phyloP scores from a whole-genome alignment of 805 yeast species.

The Yarrowia sp. region DNA sequence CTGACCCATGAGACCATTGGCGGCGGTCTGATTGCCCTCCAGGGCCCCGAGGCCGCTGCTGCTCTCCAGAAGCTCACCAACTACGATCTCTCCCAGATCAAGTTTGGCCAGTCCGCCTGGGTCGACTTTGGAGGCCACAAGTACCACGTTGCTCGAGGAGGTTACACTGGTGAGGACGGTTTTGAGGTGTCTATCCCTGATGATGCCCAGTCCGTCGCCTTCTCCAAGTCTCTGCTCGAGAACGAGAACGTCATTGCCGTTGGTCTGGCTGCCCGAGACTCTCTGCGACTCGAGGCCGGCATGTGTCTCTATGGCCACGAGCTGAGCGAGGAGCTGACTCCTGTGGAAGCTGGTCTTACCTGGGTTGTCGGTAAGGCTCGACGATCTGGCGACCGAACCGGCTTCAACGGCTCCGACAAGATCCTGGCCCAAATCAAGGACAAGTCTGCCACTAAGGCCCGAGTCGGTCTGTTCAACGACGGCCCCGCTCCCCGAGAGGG shows the following conservation, averaged over 20 bases:
- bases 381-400: constrained; percentile 56
- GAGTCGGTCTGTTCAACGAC: constrained; percentile 74
- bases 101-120: constrained; percentile 74
- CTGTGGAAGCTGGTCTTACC: constrained; percentile 84
- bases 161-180: constrained; percentile 99
- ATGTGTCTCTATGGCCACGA: constrained; percentile 98
- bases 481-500: constrained; percentile 96
- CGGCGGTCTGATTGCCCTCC: constrained; percentile 84
- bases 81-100: constrained; percentile 63
- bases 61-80: constrained; percentile 69
- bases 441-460: constrained; percentile 63
- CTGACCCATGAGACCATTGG: constrained; percentile 54
- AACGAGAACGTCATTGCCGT: constrained; percentile 74
- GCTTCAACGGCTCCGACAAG: constrained; percentile 77
- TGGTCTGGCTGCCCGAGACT: constrained; percentile 98
- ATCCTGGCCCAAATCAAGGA: constrained; percentile 75
- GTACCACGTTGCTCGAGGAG: constrained; percentile 89
- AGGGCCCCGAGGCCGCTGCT: constrained; percentile 86
- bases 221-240: constrained; percentile 67
- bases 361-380: constrained; percentile 90
- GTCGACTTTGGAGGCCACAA: constrained; percentile 53
- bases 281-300: constrained; percentile 94
- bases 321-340: constrained; percentile 77
- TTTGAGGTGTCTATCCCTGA: constrained; percentile 84
- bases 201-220: constrained; percentile 59